Base-by-base conservation (phyloP, 208 protist species). In the Trypanosoma scelopori region DNA sequence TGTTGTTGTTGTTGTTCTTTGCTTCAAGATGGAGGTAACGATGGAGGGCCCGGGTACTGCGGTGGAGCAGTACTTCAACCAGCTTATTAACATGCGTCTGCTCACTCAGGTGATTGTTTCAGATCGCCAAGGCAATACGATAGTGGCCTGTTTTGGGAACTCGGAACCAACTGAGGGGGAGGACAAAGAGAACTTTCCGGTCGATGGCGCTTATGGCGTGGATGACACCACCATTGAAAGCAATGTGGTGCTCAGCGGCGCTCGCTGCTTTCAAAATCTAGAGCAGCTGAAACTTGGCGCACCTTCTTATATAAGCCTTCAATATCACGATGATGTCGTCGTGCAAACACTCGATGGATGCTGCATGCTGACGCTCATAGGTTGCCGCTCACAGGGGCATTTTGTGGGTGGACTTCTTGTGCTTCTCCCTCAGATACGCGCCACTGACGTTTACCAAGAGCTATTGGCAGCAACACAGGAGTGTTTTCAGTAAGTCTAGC, bases 31-130 rank as follows among this genome's bases (percentile, higher is more conserved):
- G 9, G 42, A 27, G 16, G 28, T 37, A 50, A 51, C 15, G 27
- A 86, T 85, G 78, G 78, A 89, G 35, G 76, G 23, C 0, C 78
- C 77, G 3, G 70, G 79, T 5, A 91, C 87, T 48, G 85, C 83
- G 5, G 71, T 96, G 50, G 84, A 92, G 84, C 84, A 93, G 73
- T 96, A 86, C 74, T 90, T 94, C 70, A 90, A 91, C 55, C 82
- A 92, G 57, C 87, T 96, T 52, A 89, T 92, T 11, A 66, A 86
- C 58, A 86, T 94, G 85, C 52, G 74, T 1, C 79, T 94, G 7
- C 63, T 94, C 13, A 79, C 87, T 1, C 85, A 93, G 71, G 72
- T 93, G 4, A 71, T 92, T 23, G 75, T 96, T 1, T 91, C 91
- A 6, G 87, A 96, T 72, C 74, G 77, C 53, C 76, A 92, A 58